Conservation (phyloP, 2,329 filamentous ascomycete species). For the Stachybotrys chartarum region DNA sequence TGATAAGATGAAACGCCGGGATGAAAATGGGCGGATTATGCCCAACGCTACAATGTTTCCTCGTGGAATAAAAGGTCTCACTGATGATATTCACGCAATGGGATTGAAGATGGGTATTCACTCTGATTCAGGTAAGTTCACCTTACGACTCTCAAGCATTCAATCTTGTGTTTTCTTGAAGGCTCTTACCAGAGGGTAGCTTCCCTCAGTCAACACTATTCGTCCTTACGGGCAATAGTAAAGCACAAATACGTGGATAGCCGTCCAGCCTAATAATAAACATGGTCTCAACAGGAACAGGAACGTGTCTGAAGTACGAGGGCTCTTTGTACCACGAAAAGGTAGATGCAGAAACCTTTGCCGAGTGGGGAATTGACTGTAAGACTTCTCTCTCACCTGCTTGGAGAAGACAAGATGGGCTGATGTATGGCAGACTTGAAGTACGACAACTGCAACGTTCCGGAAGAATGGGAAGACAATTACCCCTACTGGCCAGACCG, state of each 20-base stretch:
- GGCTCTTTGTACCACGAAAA: conserved; percentile 49
- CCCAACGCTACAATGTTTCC: conserved; percentile 46
- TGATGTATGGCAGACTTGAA: too few species aligned
- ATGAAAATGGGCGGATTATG: conserved; percentile 33
- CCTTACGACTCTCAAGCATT: neutral
- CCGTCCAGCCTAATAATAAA: too few species aligned
- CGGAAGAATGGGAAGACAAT: conserved; percentile 26
- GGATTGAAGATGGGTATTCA: conserved; percentile 59
- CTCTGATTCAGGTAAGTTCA: conserved; percentile 33
- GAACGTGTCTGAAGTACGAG: too few species aligned
- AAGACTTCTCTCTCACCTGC: conserved; percentile 9
- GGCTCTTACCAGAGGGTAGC: conserved; percentile 10
- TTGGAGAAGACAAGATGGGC: too few species aligned
- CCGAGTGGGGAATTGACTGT: conserved; percentile 52
- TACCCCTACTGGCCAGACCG: conserved; percentile 16
- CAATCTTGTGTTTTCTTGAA: conserved; percentile 5
- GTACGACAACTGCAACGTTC: conserved; percentile 43
- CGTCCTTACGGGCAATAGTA: too few species aligned
- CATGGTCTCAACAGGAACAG: too few species aligned
- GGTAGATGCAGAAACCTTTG: conserved; percentile 50
- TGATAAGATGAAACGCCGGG: conserved; percentile 20
- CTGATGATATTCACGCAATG: conserved; percentile 42
- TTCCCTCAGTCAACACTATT: too few species aligned
- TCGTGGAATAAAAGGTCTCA: conserved; percentile 44
- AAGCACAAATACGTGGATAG: too few species aligned